phyloP scores from a whole-genome alignment of 2,329 filamentous ascomycete genomes.

The Fusarium sp. region DNA sequence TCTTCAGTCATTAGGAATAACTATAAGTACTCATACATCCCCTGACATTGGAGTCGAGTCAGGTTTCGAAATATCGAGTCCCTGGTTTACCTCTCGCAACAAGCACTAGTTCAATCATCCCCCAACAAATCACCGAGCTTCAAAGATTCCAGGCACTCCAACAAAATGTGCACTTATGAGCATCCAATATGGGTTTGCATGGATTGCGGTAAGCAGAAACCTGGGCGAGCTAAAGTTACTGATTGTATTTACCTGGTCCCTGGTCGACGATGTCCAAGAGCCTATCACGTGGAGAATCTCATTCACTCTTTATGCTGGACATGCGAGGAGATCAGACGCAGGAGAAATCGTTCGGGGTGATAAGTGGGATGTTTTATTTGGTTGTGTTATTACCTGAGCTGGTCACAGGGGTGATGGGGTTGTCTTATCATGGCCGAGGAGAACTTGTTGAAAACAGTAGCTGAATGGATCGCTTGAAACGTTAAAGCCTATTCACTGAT shows the following conservation, averaged over 20 bases:
- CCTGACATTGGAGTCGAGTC: fast-evolving
- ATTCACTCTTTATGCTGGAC: not conserved
- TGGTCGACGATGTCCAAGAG: not conserved
- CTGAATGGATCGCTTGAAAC: not conserved
- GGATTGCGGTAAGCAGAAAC: not conserved
- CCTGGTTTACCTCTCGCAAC: fast-evolving
- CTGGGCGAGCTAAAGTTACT: not conserved
- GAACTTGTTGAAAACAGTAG: not conserved
- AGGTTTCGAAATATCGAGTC: too few species aligned
- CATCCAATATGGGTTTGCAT: not conserved
- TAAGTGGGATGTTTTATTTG: not conserved
- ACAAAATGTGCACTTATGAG: not conserved
- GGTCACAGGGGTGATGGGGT: not conserved
- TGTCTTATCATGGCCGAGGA: too few species aligned
- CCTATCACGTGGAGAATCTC: not conserved
- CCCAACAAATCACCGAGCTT: fast-evolving
- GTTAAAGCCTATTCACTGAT: fast-evolving
- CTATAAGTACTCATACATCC: not conserved
- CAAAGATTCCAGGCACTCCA: fast-evolving
- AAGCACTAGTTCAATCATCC: not conserved
- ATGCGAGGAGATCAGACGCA: not conserved
- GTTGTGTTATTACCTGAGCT: not conserved
- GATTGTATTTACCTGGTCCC: not conserved
- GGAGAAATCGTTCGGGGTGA: not conserved
- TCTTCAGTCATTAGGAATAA: too few species aligned